phyloP scores from a whole-genome alignment of 352 stramenopile genomes.

The Globisporangium iwayamae region DNA sequence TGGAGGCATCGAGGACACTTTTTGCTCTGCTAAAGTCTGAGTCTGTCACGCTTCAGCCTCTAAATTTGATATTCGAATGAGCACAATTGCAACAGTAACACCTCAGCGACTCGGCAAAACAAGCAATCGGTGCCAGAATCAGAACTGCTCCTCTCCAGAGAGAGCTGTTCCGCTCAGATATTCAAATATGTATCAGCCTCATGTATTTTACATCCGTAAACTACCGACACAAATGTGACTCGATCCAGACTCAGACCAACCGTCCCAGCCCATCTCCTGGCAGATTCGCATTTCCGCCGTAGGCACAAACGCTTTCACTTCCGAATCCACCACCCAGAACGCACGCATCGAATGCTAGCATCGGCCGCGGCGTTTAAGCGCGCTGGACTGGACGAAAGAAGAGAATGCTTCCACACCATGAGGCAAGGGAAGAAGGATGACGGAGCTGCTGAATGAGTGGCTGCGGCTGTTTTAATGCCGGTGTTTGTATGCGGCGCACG shows the following conservation, averaged over 20 bases:
- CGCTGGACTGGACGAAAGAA: not conserved
- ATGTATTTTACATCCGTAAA: not conserved
- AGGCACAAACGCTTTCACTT: not conserved
- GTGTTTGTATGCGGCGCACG: conserved; percentile 9
- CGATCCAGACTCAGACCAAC: not conserved
- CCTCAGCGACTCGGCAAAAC: too few species aligned
- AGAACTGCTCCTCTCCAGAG: too few species aligned
- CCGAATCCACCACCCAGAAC: not conserved
- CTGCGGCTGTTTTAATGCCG: conserved; percentile 4
- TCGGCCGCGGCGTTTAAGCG: not conserved
- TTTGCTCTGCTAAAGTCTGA: not conserved
- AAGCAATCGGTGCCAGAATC: too few species aligned
- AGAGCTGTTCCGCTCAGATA: too few species aligned
- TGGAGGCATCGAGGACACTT: too few species aligned
- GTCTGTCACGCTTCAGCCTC: not conserved
- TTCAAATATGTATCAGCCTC: not conserved
- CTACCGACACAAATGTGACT: not conserved
- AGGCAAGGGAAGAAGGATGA: not conserved
- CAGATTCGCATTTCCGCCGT: conserved; percentile 7
- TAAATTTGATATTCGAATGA: too few species aligned
- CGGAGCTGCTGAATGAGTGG: not conserved
- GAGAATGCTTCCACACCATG: conserved; percentile 4
- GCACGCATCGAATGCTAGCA: not conserved
- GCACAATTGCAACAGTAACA: too few species aligned
- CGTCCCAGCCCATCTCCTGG: not conserved